Conservation (phyloP, 306 rosid species). For the Trichosanthes truncata region DNA sequence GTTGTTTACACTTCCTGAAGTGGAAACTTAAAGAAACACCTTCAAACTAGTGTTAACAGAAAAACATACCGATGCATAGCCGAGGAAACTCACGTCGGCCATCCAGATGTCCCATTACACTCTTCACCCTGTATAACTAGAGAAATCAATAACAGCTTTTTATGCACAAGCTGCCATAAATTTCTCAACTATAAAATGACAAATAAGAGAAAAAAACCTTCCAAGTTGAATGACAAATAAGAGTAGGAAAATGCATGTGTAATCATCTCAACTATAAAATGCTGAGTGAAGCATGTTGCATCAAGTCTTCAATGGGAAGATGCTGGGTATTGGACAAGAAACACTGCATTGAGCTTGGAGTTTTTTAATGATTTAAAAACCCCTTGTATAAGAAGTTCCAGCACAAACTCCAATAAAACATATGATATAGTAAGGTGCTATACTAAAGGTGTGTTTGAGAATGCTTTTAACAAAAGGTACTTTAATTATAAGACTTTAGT, state of each 20-base stretch:
- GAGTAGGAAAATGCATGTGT: background rate
- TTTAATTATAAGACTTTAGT: background rate
- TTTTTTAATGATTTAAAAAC: background rate
- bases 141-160: slow-evolving; percentile 16
- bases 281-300: background rate
- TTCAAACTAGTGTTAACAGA: background rate
- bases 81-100: slow-evolving; percentile 78
- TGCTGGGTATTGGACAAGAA: background rate
- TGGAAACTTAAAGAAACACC: background rate
- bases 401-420: background rate
- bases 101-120: slow-evolving; percentile 78
- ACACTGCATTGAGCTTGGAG: background rate
- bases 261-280: background rate
- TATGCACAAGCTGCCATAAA: background rate
- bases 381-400: background rate
- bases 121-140: slow-evolving; percentile 52
- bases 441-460: background rate
- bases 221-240: background rate
- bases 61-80: slow-evolving; percentile 60
- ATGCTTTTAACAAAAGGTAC: background rate
- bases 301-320: background rate
- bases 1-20: background rate
- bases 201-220: background rate
- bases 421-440: background rate
- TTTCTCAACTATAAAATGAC: background rate